Evolutionary conservation across 106 monocot species (phyloP).

Genomic region (Platanthera zijinensis): DNA sequence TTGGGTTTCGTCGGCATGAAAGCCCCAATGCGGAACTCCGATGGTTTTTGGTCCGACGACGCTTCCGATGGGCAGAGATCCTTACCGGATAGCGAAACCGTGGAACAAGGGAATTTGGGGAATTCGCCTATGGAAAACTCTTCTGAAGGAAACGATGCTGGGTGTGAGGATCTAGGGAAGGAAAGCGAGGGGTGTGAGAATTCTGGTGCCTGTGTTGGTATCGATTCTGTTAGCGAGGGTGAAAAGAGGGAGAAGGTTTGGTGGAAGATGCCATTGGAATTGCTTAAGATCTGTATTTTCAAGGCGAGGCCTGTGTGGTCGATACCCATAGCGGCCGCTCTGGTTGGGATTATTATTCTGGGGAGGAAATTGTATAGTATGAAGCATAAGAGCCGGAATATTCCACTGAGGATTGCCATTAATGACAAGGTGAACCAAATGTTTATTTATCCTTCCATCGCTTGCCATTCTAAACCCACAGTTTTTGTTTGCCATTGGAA

Average conservation of each 20-base stretch:
- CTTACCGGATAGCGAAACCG: slow-evolving; percentile 3
- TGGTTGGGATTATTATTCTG: slow-evolving; percentile 43
- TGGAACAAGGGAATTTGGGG: neutral
- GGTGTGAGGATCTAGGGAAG: neutral
- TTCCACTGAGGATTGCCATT: slow-evolving; percentile 33
- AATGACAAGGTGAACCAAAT: slow-evolving; percentile 41
- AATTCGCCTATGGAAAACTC: neutral
- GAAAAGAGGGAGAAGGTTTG: slow-evolving; percentile 30
- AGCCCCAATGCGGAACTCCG: neutral
- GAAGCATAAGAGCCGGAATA: slow-evolving; percentile 29
- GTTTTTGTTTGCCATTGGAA: neutral
- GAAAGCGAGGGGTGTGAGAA: neutral
- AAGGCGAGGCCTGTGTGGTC: slow-evolving; percentile 51
- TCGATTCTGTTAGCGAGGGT: slow-evolving; percentile 8
- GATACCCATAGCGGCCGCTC: slow-evolving; percentile 38
- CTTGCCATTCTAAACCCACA: neutral
- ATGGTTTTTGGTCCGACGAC: slow-evolving; percentile 16
- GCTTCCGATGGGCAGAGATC: slow-evolving; percentile 6
- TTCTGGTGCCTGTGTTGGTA: slow-evolving; percentile 1
- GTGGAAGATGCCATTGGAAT: slow-evolving; percentile 64
- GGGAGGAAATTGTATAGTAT: slow-evolving; percentile 43
- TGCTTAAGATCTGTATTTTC: slow-evolving; percentile 33
- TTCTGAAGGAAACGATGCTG: slow-evolving; percentile 6
- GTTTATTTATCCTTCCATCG: neutral
- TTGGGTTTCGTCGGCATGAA: neutral